phyloP scores from a whole-genome alignment of 1,284 basidiomycete species.

The Austropuccinia psidii region DNA sequence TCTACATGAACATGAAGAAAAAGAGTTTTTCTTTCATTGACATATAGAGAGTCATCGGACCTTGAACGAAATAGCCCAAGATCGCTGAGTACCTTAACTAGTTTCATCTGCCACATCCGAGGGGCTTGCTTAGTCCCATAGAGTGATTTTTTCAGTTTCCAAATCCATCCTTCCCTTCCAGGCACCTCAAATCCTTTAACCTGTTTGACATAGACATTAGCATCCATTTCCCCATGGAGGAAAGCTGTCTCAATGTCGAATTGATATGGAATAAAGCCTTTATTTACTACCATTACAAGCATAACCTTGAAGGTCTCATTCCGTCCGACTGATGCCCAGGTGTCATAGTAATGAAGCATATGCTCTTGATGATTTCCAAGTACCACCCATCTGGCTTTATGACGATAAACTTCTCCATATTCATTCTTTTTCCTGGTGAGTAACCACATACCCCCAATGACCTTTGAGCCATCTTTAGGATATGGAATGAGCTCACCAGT shows the following conservation, averaged over 20 bases:
- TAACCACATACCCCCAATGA: not conserved
- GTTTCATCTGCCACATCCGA: not conserved
- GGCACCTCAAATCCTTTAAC: not conserved
- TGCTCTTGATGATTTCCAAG: conserved; percentile 2
- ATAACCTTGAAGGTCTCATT: not conserved
- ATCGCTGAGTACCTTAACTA: no score
- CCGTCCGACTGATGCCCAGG: not conserved
- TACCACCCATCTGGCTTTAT: not conserved
- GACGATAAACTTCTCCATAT: not conserved
- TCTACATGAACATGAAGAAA: no score
- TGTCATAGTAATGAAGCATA: not conserved
- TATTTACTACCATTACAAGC: not conserved
- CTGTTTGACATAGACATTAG: not conserved
- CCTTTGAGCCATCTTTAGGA: not conserved
- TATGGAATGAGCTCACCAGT: not conserved
- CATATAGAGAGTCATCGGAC: no score
- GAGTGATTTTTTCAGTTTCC: not conserved
- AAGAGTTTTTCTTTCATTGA: no score
- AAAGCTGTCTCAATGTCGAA: not conserved
- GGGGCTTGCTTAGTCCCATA: not conserved
- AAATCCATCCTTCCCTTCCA: not conserved
- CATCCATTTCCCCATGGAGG: not conserved
- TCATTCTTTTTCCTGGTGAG: no score
- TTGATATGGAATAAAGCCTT: not conserved
- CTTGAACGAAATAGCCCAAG: no score